phyloP scores from a whole-genome alignment of 192 early-diverging fungal genomes.

The Phycomyces nitens region DNA sequence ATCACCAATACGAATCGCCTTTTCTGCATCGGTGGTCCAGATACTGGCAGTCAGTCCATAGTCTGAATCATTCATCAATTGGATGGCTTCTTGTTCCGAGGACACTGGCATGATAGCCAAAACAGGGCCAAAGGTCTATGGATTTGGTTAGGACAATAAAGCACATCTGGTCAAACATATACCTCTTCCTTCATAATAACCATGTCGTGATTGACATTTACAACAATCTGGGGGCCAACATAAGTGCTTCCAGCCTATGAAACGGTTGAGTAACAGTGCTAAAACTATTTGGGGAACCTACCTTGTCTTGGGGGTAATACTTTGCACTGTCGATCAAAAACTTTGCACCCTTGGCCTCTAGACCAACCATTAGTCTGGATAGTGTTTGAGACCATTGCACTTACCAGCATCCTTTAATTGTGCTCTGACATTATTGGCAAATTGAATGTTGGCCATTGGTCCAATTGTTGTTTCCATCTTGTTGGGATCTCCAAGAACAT shows the following conservation, averaged over 20 bases:
- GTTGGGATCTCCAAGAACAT: constrained; percentile 67
- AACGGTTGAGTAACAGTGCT: neutral
- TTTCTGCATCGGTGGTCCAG: constrained; percentile 67
- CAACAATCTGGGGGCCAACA: constrained; percentile 73
- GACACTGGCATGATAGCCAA: constrained; percentile 71
- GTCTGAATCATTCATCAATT: constrained; percentile 75
- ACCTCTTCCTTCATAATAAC: constrained; percentile 73
- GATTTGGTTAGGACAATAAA: neutral
- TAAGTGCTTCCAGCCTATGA: constrained; percentile 54
- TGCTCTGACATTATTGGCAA: constrained; percentile 65
- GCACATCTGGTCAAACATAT: neutral
- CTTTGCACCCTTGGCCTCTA: constrained; percentile 65
- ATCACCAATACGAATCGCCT: constrained; percentile 58
- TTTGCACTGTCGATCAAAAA: constrained; percentile 51
- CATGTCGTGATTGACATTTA: constrained; percentile 73
- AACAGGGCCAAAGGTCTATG: constrained; percentile 73
- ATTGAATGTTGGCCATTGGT: constrained; percentile 64
- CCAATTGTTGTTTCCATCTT: constrained; percentile 63
- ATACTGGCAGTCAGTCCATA: constrained; percentile 79
- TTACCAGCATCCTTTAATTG: constrained; percentile 68
- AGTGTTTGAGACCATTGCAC: too few relatives aligned
- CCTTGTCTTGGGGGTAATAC: constrained; percentile 56
- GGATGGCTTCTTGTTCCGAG: constrained; percentile 72
- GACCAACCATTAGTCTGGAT: neutral
- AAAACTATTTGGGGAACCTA: neutral